Evolutionary conservation across 2,329 filamentous ascomycete genomes (phyloP).

Genomic region (Monilinia vaccinii-corymbosi): DNA sequence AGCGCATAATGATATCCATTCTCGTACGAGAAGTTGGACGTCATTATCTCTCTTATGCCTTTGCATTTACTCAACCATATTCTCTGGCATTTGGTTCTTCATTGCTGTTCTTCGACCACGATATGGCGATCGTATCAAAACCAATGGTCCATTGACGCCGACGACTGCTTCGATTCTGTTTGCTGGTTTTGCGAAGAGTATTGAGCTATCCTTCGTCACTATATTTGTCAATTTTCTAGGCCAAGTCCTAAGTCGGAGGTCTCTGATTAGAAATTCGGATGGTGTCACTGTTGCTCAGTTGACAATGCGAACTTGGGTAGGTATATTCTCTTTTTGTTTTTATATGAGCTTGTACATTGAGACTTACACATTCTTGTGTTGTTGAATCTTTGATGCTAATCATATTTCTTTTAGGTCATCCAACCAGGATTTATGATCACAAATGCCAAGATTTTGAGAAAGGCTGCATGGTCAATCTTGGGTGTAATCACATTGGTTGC

Average conservation of each 20-base stretch:
- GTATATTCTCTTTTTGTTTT: background rate
- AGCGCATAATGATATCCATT: slow-evolving; percentile 21
- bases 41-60: slow-evolving; percentile 38
- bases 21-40: slow-evolving; percentile 35
- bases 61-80: slow-evolving; percentile 53
- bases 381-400: slow-evolving; percentile 42
- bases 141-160: slow-evolving; percentile 43
- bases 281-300: slow-evolving; percentile 70
- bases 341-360: background rate
- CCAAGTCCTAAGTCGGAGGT: slow-evolving; percentile 62
- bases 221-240: slow-evolving; percentile 68
- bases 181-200: slow-evolving; percentile 64
- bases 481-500: slow-evolving; percentile 56
- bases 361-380: background rate
- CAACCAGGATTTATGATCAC: slow-evolving; percentile 66
- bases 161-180: slow-evolving; percentile 58
- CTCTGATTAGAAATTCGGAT: slow-evolving; percentile 48
- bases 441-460: slow-evolving; percentile 55
- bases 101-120: slow-evolving; percentile 53
- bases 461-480: slow-evolving; percentile 53
- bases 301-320: slow-evolving; percentile 62
- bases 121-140: slow-evolving; percentile 50
- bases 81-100: slow-evolving; percentile 58
- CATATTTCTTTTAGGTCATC: slow-evolving; percentile 53
- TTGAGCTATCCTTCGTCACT: slow-evolving; percentile 70